Evolutionary conservation across 176 grass and related monocot genomes (phyloP), one percentile per base, ranked within the genome.

Genomic region (Oryza rufipogon): DNA sequence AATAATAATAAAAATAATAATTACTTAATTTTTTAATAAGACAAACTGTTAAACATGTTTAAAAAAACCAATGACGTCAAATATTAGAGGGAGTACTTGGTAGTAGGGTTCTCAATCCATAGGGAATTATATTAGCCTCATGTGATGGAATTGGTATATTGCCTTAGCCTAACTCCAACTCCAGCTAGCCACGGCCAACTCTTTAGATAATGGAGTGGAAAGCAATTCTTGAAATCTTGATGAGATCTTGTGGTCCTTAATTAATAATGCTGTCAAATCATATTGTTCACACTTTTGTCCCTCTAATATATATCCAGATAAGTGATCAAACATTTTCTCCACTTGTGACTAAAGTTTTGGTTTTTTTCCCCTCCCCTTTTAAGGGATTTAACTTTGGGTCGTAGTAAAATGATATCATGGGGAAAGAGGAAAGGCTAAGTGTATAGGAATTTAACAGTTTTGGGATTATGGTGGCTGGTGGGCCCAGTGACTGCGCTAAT

Each of bases 181-280:
- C 32, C 66, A n/a, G 7, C 14, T 15, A n/a, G 7, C 14, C n/a
- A n/a, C 11, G 44, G 22, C 22, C 85, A 68, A 41, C 15, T 14
- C 85, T 76, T 25, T 39, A 36, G 48, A 9, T 64, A 41, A 26
- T 71, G 10, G 75, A 76, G 68, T 71, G 71, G 23, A 22, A 38
- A 75, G 58, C 71, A 64, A 70, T 85, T 44, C 81, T 64, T 58
- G 45, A 64, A 70, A 81, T 44, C 81, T 64, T 58, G 45, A 61
- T 44, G 65, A 86, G 44, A 46, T 73, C 12, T 9, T 76, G 17
- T 81, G 54, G 83, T 77, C 56, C 85, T 41, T 41, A 41, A 41
- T 20, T 81, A 81, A 75, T n/a, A 74, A 80, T 22, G 87, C 52
- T 66, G 80, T 76, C 83, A 81, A 81, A 81, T 86, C 84, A 47